phyloP scores from a whole-genome alignment of 371 early-diverging fungal species.

The Smittium mucronatum region DNA sequence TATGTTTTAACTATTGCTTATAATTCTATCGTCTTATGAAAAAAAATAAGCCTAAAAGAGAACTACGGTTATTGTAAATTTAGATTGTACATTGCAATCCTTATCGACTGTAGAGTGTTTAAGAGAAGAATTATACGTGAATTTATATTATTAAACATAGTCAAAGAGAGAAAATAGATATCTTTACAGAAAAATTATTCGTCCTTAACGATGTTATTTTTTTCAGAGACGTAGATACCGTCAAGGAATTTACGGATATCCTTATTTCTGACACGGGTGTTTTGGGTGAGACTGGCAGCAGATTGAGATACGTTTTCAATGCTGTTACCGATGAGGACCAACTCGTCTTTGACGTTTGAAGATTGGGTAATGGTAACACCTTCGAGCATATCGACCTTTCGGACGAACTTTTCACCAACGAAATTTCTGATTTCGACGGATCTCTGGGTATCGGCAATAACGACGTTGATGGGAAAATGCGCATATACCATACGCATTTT shows the following conservation, averaged over 20 bases:
- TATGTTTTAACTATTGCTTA: too few relatives aligned
- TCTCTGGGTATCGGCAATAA: slow-evolving; percentile 64
- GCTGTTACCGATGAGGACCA: slow-evolving; percentile 92
- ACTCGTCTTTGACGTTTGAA: slow-evolving; percentile 89
- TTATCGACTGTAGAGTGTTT: too few relatives aligned
- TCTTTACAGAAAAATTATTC: slow-evolving; percentile 9
- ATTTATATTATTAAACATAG: background rate
- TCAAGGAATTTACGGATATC: slow-evolving; percentile 99
- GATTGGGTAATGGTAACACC: slow-evolving; percentile 83
- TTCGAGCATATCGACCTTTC: slow-evolving; percentile 78
- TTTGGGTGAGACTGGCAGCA: slow-evolving; percentile 78
- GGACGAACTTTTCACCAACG: slow-evolving; percentile 94
- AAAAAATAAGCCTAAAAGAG: too few relatives aligned
- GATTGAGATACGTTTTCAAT: slow-evolving; percentile 97
- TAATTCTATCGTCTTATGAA: too few relatives aligned
- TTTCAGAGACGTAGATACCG: slow-evolving; percentile 96
- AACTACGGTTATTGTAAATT: too few relatives aligned
- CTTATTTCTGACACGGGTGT: slow-evolving; percentile 77
- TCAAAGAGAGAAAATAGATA: background rate
- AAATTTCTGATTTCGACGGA: slow-evolving; percentile 98
- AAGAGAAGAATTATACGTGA: background rate
- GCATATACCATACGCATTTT: slow-evolving; percentile 99
- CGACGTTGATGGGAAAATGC: slow-evolving; percentile 99
- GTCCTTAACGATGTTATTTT: slow-evolving; percentile 35
- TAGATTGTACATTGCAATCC: too few relatives aligned